Evolutionary conservation across 2,329 filamentous ascomycete genomes (phyloP), one percentile per base, ranked within the genome.

Genomic region (Beauveria varroae): DNA sequence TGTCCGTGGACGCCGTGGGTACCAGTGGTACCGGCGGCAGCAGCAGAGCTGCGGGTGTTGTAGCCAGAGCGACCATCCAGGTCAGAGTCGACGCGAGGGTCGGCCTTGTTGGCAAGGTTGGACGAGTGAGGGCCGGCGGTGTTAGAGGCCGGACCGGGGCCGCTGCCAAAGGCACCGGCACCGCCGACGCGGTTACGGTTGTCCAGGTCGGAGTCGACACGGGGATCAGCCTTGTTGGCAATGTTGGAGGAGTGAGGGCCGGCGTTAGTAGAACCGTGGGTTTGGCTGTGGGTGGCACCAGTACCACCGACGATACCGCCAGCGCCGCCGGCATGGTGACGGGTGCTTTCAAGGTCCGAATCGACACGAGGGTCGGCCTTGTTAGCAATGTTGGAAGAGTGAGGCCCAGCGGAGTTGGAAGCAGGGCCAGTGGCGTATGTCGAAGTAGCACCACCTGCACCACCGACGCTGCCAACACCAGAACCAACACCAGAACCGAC

Each of bases 31-130:
- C 57, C 50, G 18, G 59, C 57, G 55, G 67, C 68, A 30, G 49
- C 67, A 58, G 64, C 67, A 57, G 64, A 55, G 57, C 63, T 64
- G 41, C 59, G 62, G 24, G 62, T 64, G 26, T 63, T 50, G 61
- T 60, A 60, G 57, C 58, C 50, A 18, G 49, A 67, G 55, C 67
- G 71, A 26, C 72, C 70, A 62, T 79, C 78, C 10, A 77, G 71
- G 67, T 84, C 79, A 47, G 76, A 79, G 67, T 84, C 80, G 49
- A 83, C 72, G 18, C 80, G 73, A 26, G 81, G 81, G 65, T 84
- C 81, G 5, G 70, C 66, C 34, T 79, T 78, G 69, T 84, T 84
- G 26, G 73, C 72, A 12, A 73, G 12, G 55, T 76, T 75, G 12
- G 73, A 75, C 59, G 64, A 66, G 68, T 83, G 78, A 16, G 76